A percentile compares a stretch with the other conserved stretches of the same genome.
phyloP scores from a whole-genome alignment of 192 early-diverging fungal species.

The Fimicolochytrium jonesii region DNA sequence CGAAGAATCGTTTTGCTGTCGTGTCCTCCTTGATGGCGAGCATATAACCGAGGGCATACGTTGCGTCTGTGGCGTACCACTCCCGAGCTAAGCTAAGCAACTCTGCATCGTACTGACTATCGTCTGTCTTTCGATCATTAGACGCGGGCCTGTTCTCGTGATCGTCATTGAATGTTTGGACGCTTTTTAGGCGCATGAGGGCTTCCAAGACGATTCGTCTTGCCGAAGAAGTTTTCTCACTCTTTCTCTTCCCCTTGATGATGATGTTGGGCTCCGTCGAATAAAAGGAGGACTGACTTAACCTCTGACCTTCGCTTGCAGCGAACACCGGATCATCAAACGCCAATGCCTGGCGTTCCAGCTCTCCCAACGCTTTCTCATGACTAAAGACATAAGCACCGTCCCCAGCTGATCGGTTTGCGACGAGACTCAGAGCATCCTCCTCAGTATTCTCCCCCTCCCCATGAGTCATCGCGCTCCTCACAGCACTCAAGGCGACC shows the following conservation, averaged over 20 bases:
- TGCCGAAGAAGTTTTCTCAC: too few species aligned
- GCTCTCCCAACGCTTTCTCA: constrained; percentile 11
- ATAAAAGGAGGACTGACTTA: neutral
- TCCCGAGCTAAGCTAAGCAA: constrained; percentile 20
- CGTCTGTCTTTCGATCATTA: too few species aligned
- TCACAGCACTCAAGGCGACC: neutral
- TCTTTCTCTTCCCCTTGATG: too few species aligned
- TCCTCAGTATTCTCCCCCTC: neutral
- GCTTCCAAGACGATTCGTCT: too few species aligned
- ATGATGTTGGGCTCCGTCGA: neutral
- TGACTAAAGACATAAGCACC: neutral
- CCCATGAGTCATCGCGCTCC: neutral
- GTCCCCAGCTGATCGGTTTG: too few species aligned
- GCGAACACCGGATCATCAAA: constrained; percentile 2
- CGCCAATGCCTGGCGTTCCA: neutral
- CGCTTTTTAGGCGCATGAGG: too few species aligned
- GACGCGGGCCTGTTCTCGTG: too few species aligned
- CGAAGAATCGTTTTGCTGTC: constrained; percentile 25
- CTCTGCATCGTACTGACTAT: neutral
- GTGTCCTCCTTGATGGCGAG: constrained; percentile 19
- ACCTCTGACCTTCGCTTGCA: neutral
- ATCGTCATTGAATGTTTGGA: too few species aligned
- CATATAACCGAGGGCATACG: constrained; percentile 21
- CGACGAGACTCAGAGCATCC: neutral
- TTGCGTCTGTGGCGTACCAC: constrained; percentile 13